Conservation (phyloP, 371 early-diverging fungal genomes). For the Mucor plumbeus region DNA sequence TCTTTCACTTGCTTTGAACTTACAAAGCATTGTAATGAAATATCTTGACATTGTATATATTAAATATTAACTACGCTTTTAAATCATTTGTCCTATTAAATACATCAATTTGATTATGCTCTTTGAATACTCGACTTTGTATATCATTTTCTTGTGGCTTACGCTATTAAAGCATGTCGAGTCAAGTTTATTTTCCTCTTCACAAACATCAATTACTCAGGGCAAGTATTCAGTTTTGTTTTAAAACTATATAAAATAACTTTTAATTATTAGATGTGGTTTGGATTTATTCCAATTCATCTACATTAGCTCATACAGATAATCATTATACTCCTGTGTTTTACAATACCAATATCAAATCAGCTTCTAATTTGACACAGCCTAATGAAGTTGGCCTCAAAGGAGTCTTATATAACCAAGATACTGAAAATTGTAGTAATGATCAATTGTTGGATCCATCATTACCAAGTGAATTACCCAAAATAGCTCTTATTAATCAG, state of each 20-base stretch:
- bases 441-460: neutral
- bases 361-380: neutral
- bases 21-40: neutral
- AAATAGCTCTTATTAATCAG: slow-evolving; percentile 7
- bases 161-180: neutral
- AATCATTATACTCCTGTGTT: slow-evolving; percentile 10
- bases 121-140: neutral
- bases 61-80: neutral
- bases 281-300: slow-evolving; percentile 16
- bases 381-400: slow-evolving; percentile 7
- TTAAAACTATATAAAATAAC: neutral
- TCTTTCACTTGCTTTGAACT: neutral
- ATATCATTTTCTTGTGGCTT: neutral
- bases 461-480: neutral
- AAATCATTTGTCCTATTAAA: neutral
- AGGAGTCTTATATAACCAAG: slow-evolving; percentile 15
- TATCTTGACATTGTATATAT: neutral
- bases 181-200: neutral
- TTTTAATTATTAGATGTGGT: neutral
- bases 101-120: neutral
- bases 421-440: neutral
- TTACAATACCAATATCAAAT: slow-evolving; percentile 3
- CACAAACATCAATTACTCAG: slow-evolving; percentile 1
- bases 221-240: neutral
- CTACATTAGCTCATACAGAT: slow-evolving; percentile 13